Conservation (phyloP, 768 basidiomycete genomes). For the Coprinellus aureogranulatus region DNA sequence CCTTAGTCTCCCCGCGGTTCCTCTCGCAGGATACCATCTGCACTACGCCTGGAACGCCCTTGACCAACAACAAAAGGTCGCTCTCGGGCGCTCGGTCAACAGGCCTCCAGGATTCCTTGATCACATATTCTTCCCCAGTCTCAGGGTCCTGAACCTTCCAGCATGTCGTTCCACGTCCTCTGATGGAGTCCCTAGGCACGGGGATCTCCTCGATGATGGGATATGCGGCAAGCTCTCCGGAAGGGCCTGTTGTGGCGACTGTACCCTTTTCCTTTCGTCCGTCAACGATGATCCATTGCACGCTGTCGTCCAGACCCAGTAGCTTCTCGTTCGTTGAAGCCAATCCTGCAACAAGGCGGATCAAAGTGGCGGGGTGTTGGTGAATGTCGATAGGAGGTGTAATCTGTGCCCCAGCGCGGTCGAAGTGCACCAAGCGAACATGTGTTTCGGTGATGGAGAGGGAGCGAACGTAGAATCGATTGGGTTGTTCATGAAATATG, state of each 20-base stretch:
- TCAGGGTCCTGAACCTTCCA: background rate
- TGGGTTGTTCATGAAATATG: background rate
- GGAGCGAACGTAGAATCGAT: background rate
- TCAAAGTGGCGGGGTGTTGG: background rate
- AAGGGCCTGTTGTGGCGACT: background rate
- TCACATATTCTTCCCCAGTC: background rate
- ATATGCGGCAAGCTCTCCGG: too few relatives aligned
- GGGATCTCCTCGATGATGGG: too few relatives aligned
- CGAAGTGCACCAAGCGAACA: background rate
- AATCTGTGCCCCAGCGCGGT: background rate
- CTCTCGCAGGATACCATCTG: background rate
- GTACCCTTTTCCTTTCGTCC: background rate
- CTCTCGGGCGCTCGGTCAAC: background rate
- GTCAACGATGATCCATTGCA: background rate
- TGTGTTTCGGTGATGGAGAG: background rate
- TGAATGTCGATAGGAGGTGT: background rate
- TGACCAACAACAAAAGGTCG: background rate
- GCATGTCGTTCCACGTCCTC: background rate
- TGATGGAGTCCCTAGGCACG: background rate
- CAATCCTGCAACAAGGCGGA: background rate
- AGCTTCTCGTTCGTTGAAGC: background rate
- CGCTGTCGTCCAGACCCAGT: background rate
- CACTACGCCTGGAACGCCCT: background rate
- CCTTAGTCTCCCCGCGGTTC: background rate
- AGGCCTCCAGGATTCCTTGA: background rate